Evolutionary conservation across 2,329 filamentous ascomycete species (phyloP).

Genomic region (Epichloe gansuensis): DNA sequence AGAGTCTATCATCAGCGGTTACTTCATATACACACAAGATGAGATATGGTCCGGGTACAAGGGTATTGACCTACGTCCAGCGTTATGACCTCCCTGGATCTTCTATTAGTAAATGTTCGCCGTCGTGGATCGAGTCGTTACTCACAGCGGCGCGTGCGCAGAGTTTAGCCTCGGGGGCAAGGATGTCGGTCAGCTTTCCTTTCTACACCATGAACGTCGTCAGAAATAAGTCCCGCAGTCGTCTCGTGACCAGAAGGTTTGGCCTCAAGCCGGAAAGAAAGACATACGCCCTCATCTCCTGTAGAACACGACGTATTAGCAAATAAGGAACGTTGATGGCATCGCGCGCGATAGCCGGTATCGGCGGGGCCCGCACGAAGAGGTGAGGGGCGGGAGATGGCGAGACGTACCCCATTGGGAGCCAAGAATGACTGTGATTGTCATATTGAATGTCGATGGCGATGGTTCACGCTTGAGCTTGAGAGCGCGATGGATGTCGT

Average conservation of each 20-base stretch:
- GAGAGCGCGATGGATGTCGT: no score
- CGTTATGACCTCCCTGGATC: constrained; percentile 19
- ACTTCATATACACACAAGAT: no score
- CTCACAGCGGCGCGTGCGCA: constrained; percentile 22
- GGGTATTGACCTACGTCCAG: constrained; percentile 7
- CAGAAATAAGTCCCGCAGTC: constrained; percentile 1
- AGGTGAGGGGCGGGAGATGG: constrained; percentile 7
- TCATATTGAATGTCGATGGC: constrained; percentile 8
- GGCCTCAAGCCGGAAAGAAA: no score
- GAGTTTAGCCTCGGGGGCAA: constrained; percentile 18
- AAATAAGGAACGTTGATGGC: no score
- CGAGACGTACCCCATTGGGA: constrained; percentile 25
- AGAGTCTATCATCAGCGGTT: constrained; percentile 1
- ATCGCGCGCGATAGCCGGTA: constrained; percentile 1
- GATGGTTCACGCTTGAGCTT: no score
- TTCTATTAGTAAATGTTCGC: background rate
- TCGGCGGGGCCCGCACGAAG: constrained; percentile 9
- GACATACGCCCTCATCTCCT: no score
- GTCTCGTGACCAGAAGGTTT: no score
- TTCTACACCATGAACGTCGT: constrained; percentile 16
- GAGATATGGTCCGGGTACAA: no score
- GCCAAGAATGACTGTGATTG: constrained; percentile 22
- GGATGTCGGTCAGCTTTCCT: constrained; percentile 25
- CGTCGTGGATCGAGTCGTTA: constrained; percentile 6
- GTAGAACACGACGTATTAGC: no score